A percentile compares a stretch with the other conserved stretches of the same genome.
Conservation (phyloP, 306 rosid genomes). For the Datisca glomerata region DNA sequence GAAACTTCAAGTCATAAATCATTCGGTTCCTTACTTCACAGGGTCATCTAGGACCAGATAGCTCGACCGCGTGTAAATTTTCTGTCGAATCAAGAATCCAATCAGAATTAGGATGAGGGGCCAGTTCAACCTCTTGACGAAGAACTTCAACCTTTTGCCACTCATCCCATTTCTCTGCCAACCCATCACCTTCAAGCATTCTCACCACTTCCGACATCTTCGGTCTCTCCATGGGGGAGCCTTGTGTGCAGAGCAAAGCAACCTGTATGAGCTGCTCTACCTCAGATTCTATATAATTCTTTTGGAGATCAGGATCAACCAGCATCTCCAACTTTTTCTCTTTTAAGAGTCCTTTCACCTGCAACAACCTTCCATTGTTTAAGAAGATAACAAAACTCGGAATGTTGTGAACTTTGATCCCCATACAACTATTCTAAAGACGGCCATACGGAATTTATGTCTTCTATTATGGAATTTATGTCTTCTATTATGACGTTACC, state of each 20-base stretch:
- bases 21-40: neutral
- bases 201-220: conserved; percentile 87
- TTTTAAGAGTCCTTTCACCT: conserved; percentile 73
- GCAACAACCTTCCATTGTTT: neutral
- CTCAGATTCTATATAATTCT: conserved; percentile 36
- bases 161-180: conserved; percentile 78
- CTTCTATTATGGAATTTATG: neutral
- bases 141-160: conserved; percentile 72
- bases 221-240: conserved; percentile 61
- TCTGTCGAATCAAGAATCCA: neutral
- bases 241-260: conserved; percentile 74
- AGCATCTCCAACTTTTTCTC: conserved; percentile 57
- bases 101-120: neutral
- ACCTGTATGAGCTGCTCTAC: conserved; percentile 73
- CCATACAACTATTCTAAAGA: no score
- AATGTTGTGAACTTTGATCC: neutral
- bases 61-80: neutral
- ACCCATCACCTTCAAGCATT: conserved; percentile 91
- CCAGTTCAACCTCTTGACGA: conserved; percentile 30
- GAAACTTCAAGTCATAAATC: neutral
- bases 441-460: no score
- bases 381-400: neutral
- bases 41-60: neutral
- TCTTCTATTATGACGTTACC: neutral
- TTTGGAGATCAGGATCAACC: conserved; percentile 57